phyloP scores from a whole-genome alignment of 495 filamentous ascomycete genomes.

The Lindgomyces ingoldianus region DNA sequence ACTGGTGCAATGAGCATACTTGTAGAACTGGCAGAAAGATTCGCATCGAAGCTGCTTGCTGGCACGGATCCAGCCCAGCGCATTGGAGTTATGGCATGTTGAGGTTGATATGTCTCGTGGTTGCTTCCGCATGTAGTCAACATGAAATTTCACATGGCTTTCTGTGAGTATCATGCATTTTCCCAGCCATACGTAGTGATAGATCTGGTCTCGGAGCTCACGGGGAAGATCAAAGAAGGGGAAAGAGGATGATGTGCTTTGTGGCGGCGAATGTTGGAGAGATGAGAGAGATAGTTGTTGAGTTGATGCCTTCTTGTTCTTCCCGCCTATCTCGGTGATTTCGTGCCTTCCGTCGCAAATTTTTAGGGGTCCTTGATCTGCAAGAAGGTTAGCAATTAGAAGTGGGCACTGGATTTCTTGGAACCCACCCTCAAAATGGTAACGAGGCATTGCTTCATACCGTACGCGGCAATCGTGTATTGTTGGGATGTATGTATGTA shows the following conservation, averaged over 20 bases:
- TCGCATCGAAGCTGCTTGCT: background rate
- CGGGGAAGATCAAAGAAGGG: conserved; percentile 2
- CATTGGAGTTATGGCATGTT: conserved; percentile 2
- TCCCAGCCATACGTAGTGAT: conserved; percentile 5
- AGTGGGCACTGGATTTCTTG: background rate
- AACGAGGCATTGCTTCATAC: background rate
- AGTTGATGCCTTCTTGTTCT: background rate
- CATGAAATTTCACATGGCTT: background rate
- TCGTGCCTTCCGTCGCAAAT: background rate
- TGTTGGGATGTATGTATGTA: background rate
- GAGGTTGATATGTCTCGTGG: background rate
- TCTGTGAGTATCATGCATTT: conserved; percentile 2
- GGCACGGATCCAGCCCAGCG: background rate
- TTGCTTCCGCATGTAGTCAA: conserved; percentile 1
- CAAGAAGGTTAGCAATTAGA: background rate
- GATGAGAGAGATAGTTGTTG: background rate
- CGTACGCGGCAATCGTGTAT: background rate
- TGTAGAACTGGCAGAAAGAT: background rate
- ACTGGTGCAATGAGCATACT: conserved; percentile 1
- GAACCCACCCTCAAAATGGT: background rate
- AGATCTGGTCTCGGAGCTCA: conserved; percentile 1
- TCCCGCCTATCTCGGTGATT: background rate
- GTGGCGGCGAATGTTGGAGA: conserved; percentile 4
- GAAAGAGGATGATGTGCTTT: background rate
- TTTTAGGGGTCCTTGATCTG: conserved; percentile 2